These are phyloP conservation scores for Pulchroboletus neoregius DNA, from an alignment of 1,284 basidiomycete genomes.

Conservation along the genomic window DNA sequence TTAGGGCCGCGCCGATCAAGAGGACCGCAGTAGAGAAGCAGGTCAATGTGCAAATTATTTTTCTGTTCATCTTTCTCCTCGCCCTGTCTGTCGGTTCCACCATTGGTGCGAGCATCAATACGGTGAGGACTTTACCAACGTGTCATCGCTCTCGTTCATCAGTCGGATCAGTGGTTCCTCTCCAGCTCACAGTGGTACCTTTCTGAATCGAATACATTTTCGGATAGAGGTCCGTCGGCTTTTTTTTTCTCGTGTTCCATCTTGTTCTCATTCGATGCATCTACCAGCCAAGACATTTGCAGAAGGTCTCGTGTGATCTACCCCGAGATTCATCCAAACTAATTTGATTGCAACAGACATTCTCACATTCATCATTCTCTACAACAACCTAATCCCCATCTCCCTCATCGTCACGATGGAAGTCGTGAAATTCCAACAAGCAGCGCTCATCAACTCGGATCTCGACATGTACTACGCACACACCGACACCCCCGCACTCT, in stretches of 20 bases:
- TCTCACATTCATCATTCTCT: constrained; percentile 96
- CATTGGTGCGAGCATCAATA: constrained; percentile 85
- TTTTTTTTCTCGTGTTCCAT: not conserved
- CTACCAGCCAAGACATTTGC: constrained; percentile 69
- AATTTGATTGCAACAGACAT: constrained; percentile 58
- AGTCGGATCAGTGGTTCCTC: constrained; percentile 66
- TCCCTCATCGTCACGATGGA: constrained; percentile 99
- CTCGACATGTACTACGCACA: constrained; percentile 93
- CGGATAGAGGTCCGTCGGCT: constrained; percentile 53
- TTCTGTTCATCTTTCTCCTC: constrained; percentile 86
- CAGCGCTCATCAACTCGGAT: constrained; percentile 95
- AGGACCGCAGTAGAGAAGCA: constrained; percentile 94
- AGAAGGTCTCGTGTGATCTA: constrained; percentile 51
- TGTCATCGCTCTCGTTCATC: constrained; percentile 6
- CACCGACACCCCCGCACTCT: constrained; percentile 95
- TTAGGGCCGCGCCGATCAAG: constrained; percentile 91
- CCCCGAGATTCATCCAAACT: constrained; percentile 2
- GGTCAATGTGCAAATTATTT: constrained; percentile 97
- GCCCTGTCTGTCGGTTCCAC: constrained; percentile 89
- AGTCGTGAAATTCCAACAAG: constrained; percentile 98
- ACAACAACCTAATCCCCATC: constrained; percentile 99
- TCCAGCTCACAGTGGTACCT: constrained; percentile 84
- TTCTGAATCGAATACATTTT: constrained; percentile 50
- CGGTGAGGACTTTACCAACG: constrained; percentile 34
- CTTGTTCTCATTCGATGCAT: constrained; percentile 6